These are phyloP conservation scores for Euphorbia pulcherrima DNA, from an alignment of 345 rosid species.

Conservation along the genomic window DNA sequence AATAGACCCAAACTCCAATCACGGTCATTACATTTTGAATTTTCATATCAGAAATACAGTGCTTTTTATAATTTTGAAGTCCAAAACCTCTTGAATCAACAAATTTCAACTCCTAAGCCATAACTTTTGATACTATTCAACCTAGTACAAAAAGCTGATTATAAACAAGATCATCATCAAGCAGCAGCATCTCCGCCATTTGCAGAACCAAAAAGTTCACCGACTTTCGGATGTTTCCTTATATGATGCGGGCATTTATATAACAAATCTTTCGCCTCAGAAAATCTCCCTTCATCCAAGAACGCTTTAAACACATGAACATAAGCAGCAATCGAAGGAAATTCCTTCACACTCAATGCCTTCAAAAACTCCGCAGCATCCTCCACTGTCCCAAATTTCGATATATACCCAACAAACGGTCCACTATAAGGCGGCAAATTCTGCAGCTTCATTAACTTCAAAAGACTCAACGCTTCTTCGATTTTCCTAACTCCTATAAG, in stretches of 20 bases:
- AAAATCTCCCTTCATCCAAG: conserved; percentile 64
- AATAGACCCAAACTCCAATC: too few relatives aligned
- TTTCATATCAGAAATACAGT: too few relatives aligned
- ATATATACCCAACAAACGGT: conserved; percentile 56
- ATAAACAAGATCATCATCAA: too few relatives aligned
- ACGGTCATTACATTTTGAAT: too few relatives aligned
- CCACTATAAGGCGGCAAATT: conserved; percentile 38
- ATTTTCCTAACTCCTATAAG: conserved; percentile 60
- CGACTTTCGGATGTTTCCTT: conserved; percentile 53
- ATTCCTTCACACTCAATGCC: conserved; percentile 53
- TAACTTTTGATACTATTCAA: too few relatives aligned
- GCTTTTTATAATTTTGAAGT: too few relatives aligned
- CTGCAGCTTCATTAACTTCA: conserved; percentile 60
- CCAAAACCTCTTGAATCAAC: too few relatives aligned
- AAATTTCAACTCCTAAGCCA: too few relatives aligned
- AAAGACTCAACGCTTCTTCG: conserved; percentile 71
- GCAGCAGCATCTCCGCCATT: conserved; percentile 11
- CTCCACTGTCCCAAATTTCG: conserved; percentile 65
- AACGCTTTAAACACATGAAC: conserved; percentile 50
- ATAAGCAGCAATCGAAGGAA: conserved; percentile 57
- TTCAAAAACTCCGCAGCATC: conserved; percentile 65
- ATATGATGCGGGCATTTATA: conserved; percentile 70
- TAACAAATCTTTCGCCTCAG: conserved; percentile 74
- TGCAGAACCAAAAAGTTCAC: conserved; percentile 55
- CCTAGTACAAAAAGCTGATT: too few relatives aligned